phyloP scores from a whole-genome alignment of 2,329 filamentous ascomycete genomes.

The Davidsoniella australis region DNA sequence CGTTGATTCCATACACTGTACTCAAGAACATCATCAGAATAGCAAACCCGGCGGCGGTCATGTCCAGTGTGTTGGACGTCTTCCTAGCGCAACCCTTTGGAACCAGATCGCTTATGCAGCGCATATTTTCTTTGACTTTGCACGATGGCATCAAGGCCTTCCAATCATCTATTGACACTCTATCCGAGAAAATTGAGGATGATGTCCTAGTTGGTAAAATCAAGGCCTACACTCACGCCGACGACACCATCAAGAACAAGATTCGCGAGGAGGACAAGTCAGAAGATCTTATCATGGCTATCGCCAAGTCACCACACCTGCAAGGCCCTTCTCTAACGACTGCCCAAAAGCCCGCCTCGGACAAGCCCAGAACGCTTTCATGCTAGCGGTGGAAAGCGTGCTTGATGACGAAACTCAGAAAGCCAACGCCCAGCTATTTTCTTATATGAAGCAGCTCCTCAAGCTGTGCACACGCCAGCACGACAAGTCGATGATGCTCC shows the following conservation, averaged over 20 bases:
- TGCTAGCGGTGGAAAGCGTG: slow-evolving; percentile 77
- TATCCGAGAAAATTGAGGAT: slow-evolving; percentile 67
- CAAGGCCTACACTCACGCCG: slow-evolving; percentile 57
- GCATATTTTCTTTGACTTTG: slow-evolving; percentile 83
- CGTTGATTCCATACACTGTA: slow-evolving; percentile 77
- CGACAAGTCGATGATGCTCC: slow-evolving; percentile 95
- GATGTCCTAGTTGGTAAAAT: slow-evolving; percentile 64
- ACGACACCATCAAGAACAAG: slow-evolving; percentile 55
- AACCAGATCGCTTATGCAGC: slow-evolving; percentile 73
- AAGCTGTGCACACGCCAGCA: slow-evolving; percentile 82
- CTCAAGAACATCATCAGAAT: slow-evolving; percentile 95
- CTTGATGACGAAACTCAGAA: slow-evolving; percentile 72
- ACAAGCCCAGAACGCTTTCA: slow-evolving; percentile 94
- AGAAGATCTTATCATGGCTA: slow-evolving; percentile 68
- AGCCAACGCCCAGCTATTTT: slow-evolving; percentile 80
- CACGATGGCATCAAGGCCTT: slow-evolving; percentile 78
- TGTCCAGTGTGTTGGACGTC: slow-evolving; percentile 86
- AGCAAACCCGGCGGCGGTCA: slow-evolving; percentile 89
- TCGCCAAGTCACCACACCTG: slow-evolving; percentile 57
- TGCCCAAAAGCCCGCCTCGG: slow-evolving; percentile 65
- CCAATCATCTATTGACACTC: slow-evolving; percentile 68
- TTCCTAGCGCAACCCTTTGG: slow-evolving; percentile 94
- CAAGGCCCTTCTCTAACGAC: slow-evolving; percentile 53
- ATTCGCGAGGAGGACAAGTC: slow-evolving; percentile 56
- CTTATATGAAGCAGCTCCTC: slow-evolving; percentile 82